Conservation (phyloP, 2,329 filamentous ascomycete species). For the Scedosporium aurantiacum region DNA sequence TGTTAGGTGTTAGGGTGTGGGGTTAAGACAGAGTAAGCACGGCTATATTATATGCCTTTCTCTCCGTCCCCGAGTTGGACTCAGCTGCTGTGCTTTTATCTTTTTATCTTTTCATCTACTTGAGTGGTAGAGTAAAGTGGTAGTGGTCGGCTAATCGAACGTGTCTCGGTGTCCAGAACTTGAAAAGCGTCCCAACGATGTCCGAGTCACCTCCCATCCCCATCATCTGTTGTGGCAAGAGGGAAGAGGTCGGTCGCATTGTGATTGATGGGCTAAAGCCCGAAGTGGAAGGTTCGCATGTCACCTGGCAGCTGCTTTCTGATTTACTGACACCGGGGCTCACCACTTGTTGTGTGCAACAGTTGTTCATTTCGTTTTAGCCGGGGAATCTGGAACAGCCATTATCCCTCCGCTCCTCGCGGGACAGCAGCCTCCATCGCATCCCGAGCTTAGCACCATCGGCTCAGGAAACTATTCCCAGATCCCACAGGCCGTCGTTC, state of each 20-base stretch:
- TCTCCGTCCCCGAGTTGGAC: too few relatives aligned
- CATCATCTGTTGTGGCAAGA: constrained; percentile 9
- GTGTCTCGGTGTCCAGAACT: background rate
- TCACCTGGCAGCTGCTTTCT: too few relatives aligned
- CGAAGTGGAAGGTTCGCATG: constrained; percentile 9
- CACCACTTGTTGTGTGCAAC: background rate
- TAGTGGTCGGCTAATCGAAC: background rate
- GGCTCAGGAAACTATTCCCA: constrained; percentile 8
- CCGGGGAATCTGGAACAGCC: constrained; percentile 7
- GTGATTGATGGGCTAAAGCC: constrained; percentile 11
- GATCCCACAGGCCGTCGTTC: constrained; percentile 8
- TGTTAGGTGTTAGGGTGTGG: too few relatives aligned
- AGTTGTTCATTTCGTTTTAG: constrained; percentile 11
- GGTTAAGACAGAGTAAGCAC: too few relatives aligned
- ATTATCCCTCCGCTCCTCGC: constrained; percentile 11
- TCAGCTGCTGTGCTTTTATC: too few relatives aligned
- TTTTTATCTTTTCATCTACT: too few relatives aligned
- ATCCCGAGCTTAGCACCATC: constrained; percentile 11
- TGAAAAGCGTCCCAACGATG: background rate
- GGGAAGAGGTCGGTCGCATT: constrained; percentile 8
- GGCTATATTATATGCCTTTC: too few relatives aligned
- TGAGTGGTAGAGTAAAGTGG: too few relatives aligned
- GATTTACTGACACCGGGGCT: background rate
- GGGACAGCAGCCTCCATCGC: constrained; percentile 3
- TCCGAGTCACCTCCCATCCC: constrained; percentile 3